Conservation (phyloP, 345 rosid genomes). For the Salix purpurea region DNA sequence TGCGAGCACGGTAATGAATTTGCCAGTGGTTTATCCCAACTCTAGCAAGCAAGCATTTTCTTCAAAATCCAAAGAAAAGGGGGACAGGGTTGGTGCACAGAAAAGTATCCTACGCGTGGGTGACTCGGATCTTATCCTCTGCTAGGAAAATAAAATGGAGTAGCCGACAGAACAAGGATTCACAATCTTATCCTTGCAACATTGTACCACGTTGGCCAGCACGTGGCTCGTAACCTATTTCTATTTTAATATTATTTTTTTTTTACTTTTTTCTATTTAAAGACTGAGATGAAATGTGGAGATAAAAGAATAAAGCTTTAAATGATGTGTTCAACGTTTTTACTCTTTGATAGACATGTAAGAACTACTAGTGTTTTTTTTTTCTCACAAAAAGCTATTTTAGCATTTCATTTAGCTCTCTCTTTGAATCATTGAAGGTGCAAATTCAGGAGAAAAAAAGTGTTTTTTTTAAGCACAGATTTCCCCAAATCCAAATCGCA, state of each 20-base stretch:
- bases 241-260: too few species aligned
- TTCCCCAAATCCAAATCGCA: not conserved
- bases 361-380: too few species aligned
- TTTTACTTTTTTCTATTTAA: too few species aligned
- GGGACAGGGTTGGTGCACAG: not conserved
- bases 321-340: too few species aligned
- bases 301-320: too few species aligned
- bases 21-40: not conserved
- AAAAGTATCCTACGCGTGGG: not conserved
- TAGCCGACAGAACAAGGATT: not conserved
- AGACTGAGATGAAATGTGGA: too few species aligned
- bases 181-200: not conserved
- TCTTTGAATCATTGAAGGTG: too few species aligned
- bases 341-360: too few species aligned
- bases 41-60: not conserved
- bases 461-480: too few species aligned
- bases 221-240: not conserved
- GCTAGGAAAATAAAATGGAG: not conserved
- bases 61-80: not conserved
- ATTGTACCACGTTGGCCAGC: not conserved
- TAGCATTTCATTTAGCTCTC: too few species aligned
- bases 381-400: too few species aligned
- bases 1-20: not conserved
- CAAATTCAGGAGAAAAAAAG: too few species aligned
- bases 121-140: not conserved